Base-by-base conservation (phyloP, 352 stramenopile species). In the Globisporangium acanthophoron region DNA sequence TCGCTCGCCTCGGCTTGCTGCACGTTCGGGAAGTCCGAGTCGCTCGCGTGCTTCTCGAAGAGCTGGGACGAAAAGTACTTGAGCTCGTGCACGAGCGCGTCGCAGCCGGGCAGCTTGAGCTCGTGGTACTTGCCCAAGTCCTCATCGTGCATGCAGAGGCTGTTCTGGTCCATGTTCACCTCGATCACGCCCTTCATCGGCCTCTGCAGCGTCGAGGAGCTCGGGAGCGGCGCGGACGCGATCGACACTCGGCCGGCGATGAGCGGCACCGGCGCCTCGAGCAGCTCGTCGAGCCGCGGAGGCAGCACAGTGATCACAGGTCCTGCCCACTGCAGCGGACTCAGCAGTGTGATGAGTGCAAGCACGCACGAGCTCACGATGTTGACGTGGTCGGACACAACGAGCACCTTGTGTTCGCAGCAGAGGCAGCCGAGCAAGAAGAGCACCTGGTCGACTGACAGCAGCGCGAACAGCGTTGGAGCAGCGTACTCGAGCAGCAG, bases 131-230 rank as follows among this genome's bases (percentile, higher is more conserved):
- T 69, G 65, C 76, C 64, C 37, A 91, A 46, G 55, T 93, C 80
- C 41, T 91, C 79, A 58, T 87, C 76, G 53, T 93, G 79, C 79
- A 93, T 90, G 35, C 76, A 71, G 3, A 93, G 52, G 20, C 76
- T 73, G 59, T 91, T 88, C 33, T 84, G 70, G 57, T 93, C 84
- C 76, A 93, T 85, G 45, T 88, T 83, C 71, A 93, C 88, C 59
- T 91, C 78, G 51, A 91, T 87, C 13, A 93, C 77, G 16, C 80
- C 80, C 13, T 69, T 70, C 72, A 91, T 89, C 11, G 81, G 75
- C 13, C 59, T 64, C 5, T 68, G 70, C 27, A 88, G 58, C 24
- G 80, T 88, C 24, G 79, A 87, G 41, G 85, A 87, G 2, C 74
- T 81, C 16, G 54, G 62, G 47, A 75, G 76, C 11, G 59, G 56